phyloP scores from a whole-genome alignment of 805 yeast species.

The Ogataea populi-albae region DNA sequence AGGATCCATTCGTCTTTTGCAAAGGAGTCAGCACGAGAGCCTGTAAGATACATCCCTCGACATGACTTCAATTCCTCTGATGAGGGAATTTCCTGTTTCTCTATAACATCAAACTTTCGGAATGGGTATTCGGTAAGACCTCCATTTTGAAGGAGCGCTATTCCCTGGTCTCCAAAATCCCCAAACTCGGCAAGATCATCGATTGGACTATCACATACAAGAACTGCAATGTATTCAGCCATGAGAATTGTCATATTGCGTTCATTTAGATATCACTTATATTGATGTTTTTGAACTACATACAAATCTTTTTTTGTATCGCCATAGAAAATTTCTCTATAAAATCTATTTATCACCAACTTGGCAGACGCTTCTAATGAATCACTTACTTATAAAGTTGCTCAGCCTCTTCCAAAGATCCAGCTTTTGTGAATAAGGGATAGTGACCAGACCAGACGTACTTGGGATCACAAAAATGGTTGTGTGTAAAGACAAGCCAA shows the following conservation, averaged over 20 bases:
- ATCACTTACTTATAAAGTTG: conserved; percentile 16
- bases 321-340: too few relatives aligned
- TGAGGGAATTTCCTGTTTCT: conserved; percentile 18
- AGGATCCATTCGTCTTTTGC: conserved; percentile 41
- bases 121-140: conserved; percentile 19
- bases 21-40: conserved; percentile 49
- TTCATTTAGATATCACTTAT: conserved; percentile 11
- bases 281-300: conserved; percentile 1
- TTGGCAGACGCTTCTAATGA: not conserved
- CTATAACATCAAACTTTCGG: conserved; percentile 37
- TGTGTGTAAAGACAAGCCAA: conserved; percentile 24
- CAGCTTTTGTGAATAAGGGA: conserved; percentile 44
- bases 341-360: not conserved
- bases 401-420: conserved; percentile 46
- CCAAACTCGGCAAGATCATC: conserved; percentile 37
- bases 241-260: not conserved
- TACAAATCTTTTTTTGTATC: not conserved
- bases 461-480: conserved; percentile 61
- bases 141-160: conserved; percentile 28
- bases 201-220: conserved; percentile 35
- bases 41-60: conserved; percentile 47
- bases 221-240: not conserved
- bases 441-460: conserved; percentile 68
- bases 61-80: conserved; percentile 26
- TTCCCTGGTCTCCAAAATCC: conserved; percentile 49